Conservation (phyloP, 164 flowering plant genomes). For the Umbilicus rupestris region DNA sequence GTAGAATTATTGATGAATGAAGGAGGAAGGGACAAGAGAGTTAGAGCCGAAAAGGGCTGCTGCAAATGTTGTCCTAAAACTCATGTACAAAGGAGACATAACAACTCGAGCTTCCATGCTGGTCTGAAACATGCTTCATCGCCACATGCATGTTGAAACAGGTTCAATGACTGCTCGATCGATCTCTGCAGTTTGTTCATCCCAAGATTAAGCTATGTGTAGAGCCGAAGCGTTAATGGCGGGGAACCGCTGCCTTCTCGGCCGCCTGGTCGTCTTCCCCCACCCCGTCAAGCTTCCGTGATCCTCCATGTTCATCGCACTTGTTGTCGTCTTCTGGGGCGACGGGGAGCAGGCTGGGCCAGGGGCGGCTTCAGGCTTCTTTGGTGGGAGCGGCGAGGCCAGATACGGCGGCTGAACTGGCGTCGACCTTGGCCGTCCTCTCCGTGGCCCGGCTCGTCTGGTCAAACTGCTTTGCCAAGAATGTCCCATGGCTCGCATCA, state of each 20-base stretch:
- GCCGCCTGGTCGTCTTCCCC: constrained; percentile 91
- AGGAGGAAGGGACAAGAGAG: not conserved
- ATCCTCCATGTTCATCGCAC: constrained; percentile 24
- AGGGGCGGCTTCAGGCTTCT: constrained; percentile 12
- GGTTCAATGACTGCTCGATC: not conserved
- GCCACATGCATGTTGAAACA: not conserved
- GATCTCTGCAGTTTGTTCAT: not conserved
- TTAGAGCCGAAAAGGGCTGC: not conserved
- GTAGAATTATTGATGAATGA: not conserved
- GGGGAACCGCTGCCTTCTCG: constrained; percentile 67
- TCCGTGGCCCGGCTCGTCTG: constrained; percentile 48
- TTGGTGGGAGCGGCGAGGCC: not conserved
- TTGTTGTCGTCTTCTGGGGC: constrained; percentile 25
- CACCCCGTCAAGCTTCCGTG: constrained; percentile 69
- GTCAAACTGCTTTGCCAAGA: constrained; percentile 41
- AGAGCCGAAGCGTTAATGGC: constrained; percentile 27
- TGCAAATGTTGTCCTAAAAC: not conserved
- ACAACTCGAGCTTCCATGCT: not conserved
- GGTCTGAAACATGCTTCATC: not conserved
- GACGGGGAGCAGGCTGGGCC: constrained; percentile 20
- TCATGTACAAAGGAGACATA: not conserved
- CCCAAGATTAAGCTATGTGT: not conserved
- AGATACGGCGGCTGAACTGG: constrained; percentile 1
- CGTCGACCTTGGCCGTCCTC: constrained; percentile 45
- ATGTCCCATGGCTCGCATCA: constrained; percentile 69